Evolutionary conservation across 176 grass and related monocot genomes (phyloP).

Genomic region (Cenchrus fungigraminus): DNA sequence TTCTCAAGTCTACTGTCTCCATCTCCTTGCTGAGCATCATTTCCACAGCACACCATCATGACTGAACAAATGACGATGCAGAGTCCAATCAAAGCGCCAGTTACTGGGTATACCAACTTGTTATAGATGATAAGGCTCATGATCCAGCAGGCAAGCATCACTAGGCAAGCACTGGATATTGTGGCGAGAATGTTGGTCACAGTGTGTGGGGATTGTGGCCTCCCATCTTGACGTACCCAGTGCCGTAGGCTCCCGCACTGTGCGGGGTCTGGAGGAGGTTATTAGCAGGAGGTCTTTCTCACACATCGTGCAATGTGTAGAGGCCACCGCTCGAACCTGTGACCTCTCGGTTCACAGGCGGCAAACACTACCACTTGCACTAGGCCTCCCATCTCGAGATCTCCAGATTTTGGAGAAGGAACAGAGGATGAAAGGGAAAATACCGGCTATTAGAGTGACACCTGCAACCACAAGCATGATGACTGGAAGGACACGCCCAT

Average conservation of each 20-base stretch:
- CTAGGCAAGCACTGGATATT: neutral
- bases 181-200: neutral
- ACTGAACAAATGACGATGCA: neutral
- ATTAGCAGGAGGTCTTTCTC: too few species aligned
- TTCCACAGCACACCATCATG: neutral
- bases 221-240: neutral
- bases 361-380: too few species aligned
- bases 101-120: neutral
- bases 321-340: too few species aligned
- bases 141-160: conserved; percentile 28
- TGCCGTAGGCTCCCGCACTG: too few species aligned
- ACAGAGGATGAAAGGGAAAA: neutral
- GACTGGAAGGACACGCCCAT: neutral
- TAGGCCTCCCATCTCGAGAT: neutral
- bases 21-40: too few species aligned
- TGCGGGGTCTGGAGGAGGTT: too few species aligned
- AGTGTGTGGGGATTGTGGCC: neutral
- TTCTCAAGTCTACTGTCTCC: neutral
- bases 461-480: neutral
- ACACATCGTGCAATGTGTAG: too few species aligned
- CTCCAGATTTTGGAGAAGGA: neutral
- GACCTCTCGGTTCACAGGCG: too few species aligned
- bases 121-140: too few species aligned
- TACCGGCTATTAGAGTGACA: neutral
- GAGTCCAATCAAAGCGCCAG: neutral